phyloP scores from a whole-genome alignment of 2,329 filamentous ascomycete genomes.

The Aureobasidium namibiae region DNA sequence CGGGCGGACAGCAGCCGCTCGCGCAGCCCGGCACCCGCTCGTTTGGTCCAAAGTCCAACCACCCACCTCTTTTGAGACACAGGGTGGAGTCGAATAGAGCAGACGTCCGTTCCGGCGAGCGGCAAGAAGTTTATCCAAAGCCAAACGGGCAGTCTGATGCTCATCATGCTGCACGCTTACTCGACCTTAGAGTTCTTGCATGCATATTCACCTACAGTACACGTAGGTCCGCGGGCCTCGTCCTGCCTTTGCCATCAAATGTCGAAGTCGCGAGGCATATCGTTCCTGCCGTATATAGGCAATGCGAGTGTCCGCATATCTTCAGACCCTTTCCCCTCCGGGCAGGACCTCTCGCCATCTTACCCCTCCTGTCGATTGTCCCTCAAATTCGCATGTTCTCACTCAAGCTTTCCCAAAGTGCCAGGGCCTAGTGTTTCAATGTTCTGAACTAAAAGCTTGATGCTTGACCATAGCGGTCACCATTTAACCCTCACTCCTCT shows the following conservation, averaged over 20 bases:
- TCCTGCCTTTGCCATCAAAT: background rate
- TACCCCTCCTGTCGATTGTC: background rate
- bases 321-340: background rate
- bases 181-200: constrained; percentile 7
- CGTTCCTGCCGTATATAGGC: background rate
- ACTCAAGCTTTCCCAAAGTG: background rate
- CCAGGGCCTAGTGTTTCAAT: background rate
- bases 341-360: background rate
- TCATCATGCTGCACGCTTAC: constrained; percentile 11
- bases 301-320: background rate
- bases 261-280: background rate
- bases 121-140: background rate
- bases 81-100: constrained; percentile 1
- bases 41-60: background rate
- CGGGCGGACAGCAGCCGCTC: background rate
- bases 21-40: background rate
- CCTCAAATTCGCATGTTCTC: background rate
- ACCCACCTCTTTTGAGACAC: constrained; percentile 10
- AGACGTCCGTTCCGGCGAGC: background rate
- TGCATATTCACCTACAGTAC: constrained; percentile 7
- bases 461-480: background rate
- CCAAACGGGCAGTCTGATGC: background rate
- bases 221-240: constrained; percentile 1
- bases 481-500: background rate
- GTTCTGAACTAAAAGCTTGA: background rate